Evolutionary conservation across 208 protist species (phyloP).

Genomic region (Angomonas deanei): DNA sequence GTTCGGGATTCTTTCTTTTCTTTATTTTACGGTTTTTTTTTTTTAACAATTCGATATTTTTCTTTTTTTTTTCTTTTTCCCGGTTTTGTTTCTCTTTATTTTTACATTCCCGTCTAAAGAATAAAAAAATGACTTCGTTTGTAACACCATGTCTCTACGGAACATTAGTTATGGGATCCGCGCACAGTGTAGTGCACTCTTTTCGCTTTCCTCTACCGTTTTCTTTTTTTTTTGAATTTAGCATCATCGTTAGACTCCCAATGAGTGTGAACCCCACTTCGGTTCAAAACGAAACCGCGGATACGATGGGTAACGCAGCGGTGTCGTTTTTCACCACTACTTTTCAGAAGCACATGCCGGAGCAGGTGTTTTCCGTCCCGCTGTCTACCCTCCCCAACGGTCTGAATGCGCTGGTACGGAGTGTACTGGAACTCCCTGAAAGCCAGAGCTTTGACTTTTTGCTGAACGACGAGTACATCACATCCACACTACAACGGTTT

Average conservation of each 20-base stretch:
- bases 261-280: background rate
- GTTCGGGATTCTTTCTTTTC: slow-evolving; percentile 8
- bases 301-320: slow-evolving; percentile 40
- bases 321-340: slow-evolving; percentile 80
- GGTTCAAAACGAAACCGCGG: background rate
- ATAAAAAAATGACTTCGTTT: no score
- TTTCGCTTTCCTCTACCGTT: background rate
- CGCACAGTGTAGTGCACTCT: no score
- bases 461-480: slow-evolving; percentile 76
- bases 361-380: slow-evolving; percentile 70
- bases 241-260: background rate
- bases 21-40: background rate
- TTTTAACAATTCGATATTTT: slow-evolving; percentile 4
- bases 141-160: no score
- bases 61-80: slow-evolving; percentile 8
- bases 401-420: slow-evolving; percentile 61
- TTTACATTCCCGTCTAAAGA: background rate
- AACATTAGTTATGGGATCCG: no score
- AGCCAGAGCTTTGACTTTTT: slow-evolving; percentile 71
- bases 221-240: background rate
- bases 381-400: slow-evolving; percentile 60
- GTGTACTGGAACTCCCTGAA: slow-evolving; percentile 36
- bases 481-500: slow-evolving; percentile 68
- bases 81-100: background rate
- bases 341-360: slow-evolving; percentile 60